Evolutionary conservation across 2,329 filamentous ascomycete genomes (phyloP).

Genomic region (Exophiala sp.): DNA sequence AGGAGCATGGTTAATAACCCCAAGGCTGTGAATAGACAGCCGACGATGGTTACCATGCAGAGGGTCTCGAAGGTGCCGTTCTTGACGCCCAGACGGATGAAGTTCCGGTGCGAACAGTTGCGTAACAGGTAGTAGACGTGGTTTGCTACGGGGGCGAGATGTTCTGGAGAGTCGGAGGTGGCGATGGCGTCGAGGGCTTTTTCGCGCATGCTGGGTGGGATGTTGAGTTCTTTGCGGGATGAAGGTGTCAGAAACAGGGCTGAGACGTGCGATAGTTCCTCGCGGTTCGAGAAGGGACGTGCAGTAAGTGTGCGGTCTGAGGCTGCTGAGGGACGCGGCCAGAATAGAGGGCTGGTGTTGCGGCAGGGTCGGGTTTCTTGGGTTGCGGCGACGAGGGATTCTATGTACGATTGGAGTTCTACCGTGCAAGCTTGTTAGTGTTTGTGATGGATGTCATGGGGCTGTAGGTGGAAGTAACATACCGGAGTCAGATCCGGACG

Average conservation of each 20-base stretch:
- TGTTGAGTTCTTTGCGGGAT: slow-evolving; percentile 16
- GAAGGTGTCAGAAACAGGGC: slow-evolving; percentile 9
- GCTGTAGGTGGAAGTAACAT: neutral
- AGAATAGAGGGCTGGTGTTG: neutral
- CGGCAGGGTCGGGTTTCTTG: slow-evolving; percentile 7
- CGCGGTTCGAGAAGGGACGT: slow-evolving; percentile 1
- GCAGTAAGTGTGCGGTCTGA: neutral
- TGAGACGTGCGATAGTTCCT: slow-evolving; percentile 12
- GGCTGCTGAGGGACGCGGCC: slow-evolving; percentile 2
- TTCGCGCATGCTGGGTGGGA: slow-evolving; percentile 12
- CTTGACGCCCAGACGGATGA: slow-evolving; percentile 22
- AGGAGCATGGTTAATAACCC: slow-evolving; percentile 18
- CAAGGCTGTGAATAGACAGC: slow-evolving; percentile 11
- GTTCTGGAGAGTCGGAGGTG: slow-evolving; percentile 5
- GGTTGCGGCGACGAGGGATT: slow-evolving; percentile 1
- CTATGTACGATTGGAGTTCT: slow-evolving; percentile 13
- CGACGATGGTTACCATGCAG: slow-evolving; percentile 22
- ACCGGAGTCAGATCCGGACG: neutral
- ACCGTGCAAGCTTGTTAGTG: neutral
- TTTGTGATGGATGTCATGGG: neutral
- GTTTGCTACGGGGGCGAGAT: slow-evolving; percentile 13
- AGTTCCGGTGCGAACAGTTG: slow-evolving; percentile 24
- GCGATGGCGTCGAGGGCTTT: slow-evolving; percentile 9
- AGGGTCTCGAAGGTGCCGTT: slow-evolving; percentile 23
- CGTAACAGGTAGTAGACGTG: slow-evolving; percentile 22